Base-by-base conservation (phyloP, 768 basidiomycete species). In the Pulveroboletus frians region DNA sequence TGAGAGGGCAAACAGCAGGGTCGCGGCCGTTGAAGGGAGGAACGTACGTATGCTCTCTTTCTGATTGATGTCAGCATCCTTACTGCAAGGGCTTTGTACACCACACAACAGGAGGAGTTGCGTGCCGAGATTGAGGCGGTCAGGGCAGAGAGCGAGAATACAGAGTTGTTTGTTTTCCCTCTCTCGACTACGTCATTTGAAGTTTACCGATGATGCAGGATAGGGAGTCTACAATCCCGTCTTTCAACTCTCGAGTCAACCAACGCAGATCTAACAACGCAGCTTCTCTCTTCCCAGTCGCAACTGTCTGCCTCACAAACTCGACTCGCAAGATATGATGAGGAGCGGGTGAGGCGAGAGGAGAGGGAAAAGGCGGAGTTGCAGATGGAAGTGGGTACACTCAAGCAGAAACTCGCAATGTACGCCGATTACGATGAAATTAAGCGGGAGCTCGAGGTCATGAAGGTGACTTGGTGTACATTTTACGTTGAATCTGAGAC, bases 391-490 rank as follows among this genome's bases (percentile, higher is more conserved):
- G 72, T 85, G 5, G 85, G 86, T 14, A 76, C 76, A 41, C 73
- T 94, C 2, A 83, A 78, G 63, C 69, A 72, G 30, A 83, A 83
- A 55, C 70, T 98, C 32, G 82, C 80, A 59, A 80, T 80, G 55
- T 89, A 85, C 52, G 67, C 67, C 14, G 92, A 99, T 67, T 98
- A 99, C 60, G 95, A 98, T 60, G 94, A 98, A 71, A 83, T 98
- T 62, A 98, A 98, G 72, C 85, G 96, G 23, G 96, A 99, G 66
- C 76, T 99, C 26, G 93, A 93, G 62, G 98, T 99, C 55, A 90
- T 98, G 91, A 97, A 99, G 82, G 96, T 90, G 42, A 39, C 71
- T 61, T 11, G 2, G 9, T 11, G 9, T 9, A 9, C 14, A 8
- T 11, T 8, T 23, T n/a, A 4, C n/a, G 17, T 26, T 4, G 2